phyloP scores from a whole-genome alignment of 805 yeast species.

The Wickerhamiella dianesei region DNA sequence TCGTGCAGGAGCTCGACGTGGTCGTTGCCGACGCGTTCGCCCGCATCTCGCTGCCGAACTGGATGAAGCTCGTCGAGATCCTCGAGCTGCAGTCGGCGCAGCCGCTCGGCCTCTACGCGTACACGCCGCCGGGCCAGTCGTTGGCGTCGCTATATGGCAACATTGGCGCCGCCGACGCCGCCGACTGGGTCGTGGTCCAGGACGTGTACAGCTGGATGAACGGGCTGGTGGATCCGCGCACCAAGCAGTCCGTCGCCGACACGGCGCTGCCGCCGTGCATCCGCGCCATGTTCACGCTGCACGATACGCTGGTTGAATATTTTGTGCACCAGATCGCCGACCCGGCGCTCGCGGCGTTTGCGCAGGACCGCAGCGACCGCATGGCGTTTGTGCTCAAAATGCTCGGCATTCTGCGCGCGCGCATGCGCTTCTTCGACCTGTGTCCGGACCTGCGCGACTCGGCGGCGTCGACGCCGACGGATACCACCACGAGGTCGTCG shows the following conservation, averaged over 20 bases:
- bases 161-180: constrained; percentile 28
- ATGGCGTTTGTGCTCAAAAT: constrained; percentile 58
- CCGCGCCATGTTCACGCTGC: constrained; percentile 49
- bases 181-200: constrained; percentile 39
- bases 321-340: constrained; percentile 55
- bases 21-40: constrained; percentile 44
- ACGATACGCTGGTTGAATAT: constrained; percentile 50
- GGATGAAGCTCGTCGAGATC: constrained; percentile 63
- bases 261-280: constrained; percentile 54
- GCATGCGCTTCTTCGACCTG: constrained; percentile 46
- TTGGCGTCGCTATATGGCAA: background rate
- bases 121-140: constrained; percentile 30
- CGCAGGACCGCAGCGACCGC: constrained; percentile 46
- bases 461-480: constrained; percentile 3
- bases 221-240: constrained; percentile 35
- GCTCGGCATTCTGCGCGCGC: constrained; percentile 48
- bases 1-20: constrained; percentile 50
- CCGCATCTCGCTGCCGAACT: constrained; percentile 51
- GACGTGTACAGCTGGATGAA: constrained; percentile 63
- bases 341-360: constrained; percentile 29
- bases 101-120: constrained; percentile 44
- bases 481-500: constrained; percentile 9
- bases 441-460: constrained; percentile 27
- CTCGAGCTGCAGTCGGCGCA: constrained; percentile 57
- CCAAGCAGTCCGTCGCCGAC: constrained; percentile 31